A percentile compares a stretch with the other conserved stretches of the same genome.
Evolutionary conservation across 495 filamentous ascomycete species (phyloP).

Genomic region (Rostrohypoxylon terebratum): DNA sequence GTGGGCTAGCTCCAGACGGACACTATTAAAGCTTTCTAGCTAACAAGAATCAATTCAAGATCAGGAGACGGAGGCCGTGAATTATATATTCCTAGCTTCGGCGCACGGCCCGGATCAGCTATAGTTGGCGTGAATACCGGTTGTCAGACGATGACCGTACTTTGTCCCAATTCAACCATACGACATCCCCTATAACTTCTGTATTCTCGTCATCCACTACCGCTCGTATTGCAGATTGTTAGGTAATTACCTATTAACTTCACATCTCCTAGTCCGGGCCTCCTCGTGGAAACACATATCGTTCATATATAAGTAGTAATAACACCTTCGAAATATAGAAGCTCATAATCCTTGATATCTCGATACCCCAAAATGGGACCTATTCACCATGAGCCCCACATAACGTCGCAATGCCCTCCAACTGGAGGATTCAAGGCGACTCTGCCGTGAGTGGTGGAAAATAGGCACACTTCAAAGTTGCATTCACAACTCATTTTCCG

Average conservation of each 20-base stretch:
- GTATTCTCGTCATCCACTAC: neutral
- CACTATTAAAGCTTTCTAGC: neutral
- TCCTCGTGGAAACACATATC: neutral
- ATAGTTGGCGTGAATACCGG: neutral
- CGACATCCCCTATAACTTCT: neutral
- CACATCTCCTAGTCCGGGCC: neutral
- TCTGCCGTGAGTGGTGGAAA: conserved; percentile 9
- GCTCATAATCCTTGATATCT: neutral
- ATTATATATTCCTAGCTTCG: neutral
- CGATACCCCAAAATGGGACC: conserved; percentile 6
- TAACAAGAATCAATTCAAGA: neutral
- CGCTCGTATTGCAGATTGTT: neutral
- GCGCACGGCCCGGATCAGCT: conserved; percentile 2
- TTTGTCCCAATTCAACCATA: neutral
- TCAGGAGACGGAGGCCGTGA: conserved; percentile 1
- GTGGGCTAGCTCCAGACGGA: neutral
- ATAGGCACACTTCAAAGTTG: neutral
- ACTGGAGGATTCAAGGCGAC: neutral
- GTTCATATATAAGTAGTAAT: neutral
- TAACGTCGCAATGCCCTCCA: neutral
- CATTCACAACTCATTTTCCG: conserved; percentile 16
- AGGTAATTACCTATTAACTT: no score
- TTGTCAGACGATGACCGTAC: neutral
- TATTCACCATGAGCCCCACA: neutral
- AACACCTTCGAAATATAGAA: conserved; percentile 1